Percentiles rank a stretch among this genome's conserved stretches.
Conservation (phyloP, 169 alveolate genomes). For the Plasmodium adleri region DNA sequence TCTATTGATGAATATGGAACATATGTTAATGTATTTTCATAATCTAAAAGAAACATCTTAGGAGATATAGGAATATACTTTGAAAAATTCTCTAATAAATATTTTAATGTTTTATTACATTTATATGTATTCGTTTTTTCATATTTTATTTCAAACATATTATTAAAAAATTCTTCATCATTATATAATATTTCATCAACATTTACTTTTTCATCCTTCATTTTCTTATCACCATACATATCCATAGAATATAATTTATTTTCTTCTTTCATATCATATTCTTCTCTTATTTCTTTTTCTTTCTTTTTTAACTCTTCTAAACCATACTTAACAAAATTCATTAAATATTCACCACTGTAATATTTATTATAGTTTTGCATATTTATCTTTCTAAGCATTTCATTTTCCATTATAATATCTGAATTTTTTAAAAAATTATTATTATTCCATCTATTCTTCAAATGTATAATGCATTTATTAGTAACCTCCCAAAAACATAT, state of each 20-base stretch:
- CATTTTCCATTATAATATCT: conserved; percentile 34
- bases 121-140: conserved; percentile 74
- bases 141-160: conserved; percentile 73
- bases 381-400: conserved; percentile 48
- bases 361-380: conserved; percentile 24
- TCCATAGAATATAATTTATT: conserved; percentile 69
- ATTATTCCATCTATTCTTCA: conserved; percentile 61
- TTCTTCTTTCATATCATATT: conserved; percentile 68
- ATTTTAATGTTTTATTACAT: conserved; percentile 68
- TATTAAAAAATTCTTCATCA: conserved; percentile 70
- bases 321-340: conserved; percentile 46
- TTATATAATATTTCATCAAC: conserved; percentile 41
- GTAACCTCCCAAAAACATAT: conserved; percentile 86
- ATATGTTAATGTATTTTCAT: conserved; percentile 83
- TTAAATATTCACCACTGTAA: conserved; percentile 70
- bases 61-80: conserved; percentile 82
- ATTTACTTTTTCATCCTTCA: conserved; percentile 73
- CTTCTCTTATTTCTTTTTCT: conserved; percentile 57
- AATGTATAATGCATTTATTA: conserved; percentile 74
- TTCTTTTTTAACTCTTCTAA: conserved; percentile 57
- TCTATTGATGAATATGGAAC: conserved; percentile 89
- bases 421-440: conserved; percentile 33
- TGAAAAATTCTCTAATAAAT: conserved; percentile 77
- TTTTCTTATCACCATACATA: conserved; percentile 47
- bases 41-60: conserved; percentile 77